Evolutionary conservation across 208 protist species (phyloP), one percentile per base, ranked within the genome.

Genomic region (Leishmania lainsoni): DNA sequence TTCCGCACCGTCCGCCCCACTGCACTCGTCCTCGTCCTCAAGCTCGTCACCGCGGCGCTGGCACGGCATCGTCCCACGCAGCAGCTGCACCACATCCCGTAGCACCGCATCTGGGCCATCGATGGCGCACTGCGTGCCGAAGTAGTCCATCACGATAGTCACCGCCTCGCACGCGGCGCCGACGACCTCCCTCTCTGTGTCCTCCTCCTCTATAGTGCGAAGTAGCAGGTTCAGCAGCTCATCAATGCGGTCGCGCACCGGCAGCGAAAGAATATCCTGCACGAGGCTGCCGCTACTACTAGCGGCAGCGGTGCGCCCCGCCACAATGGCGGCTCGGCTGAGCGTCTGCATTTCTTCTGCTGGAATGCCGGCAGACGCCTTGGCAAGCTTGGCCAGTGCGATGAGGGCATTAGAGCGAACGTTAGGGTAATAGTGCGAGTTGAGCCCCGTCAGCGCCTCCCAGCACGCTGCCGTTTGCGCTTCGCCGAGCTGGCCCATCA

Each of bases 121-220:
- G 66, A 83, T 61, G 65, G 92, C 78, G 54, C 80, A 75, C 76
- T 95, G 91, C 10, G 90, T 87, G 73, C 94, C 94, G 76, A 96
- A 96, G 77, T 93, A 94, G n/a, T 92, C 78, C 35, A 95, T 76
- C 26, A 94, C 29, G 8, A 91, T 75, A 26, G 77, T 83, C 51
- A 96, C 83, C 9, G 92, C 89, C 79, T 97, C 94, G 82, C 90
- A 95, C 48, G 93, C 92, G 5, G 90, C 83, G 22, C 84, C 83
- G 52, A 96, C 92, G 32, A 96, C 92, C 42, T 94, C 90, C 70
- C 91, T 93, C 63, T 97, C 88, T 12, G n/a, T 51, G 48, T 95
- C 93, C 59, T 90, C 78, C 42, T 88, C 74, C 69, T 96, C 83
- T 5, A 86, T 91, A 0, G 78, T 78, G 61, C 92, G 73, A 26